Evolutionary conservation across 2,329 filamentous ascomycete genomes (phyloP).

Genomic region (Sordariomycetes sp.): DNA sequence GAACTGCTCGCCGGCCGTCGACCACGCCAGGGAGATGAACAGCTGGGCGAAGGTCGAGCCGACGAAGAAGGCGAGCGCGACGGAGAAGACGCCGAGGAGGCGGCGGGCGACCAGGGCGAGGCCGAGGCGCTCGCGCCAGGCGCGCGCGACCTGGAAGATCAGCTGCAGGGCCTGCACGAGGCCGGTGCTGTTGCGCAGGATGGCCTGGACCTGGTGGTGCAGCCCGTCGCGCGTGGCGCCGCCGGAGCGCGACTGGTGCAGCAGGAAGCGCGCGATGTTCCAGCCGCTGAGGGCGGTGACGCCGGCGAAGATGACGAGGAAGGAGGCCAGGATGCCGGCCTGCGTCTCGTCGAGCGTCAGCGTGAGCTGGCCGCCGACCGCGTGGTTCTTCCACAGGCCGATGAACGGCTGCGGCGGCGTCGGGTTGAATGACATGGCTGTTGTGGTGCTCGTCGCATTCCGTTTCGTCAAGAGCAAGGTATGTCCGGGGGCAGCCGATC

Average conservation of each 20-base stretch:
- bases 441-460: background rate
- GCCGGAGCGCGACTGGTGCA: conserved; percentile 2
- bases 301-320: conserved; percentile 6
- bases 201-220: conserved; percentile 4
- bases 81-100: background rate
- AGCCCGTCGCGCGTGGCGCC: background rate
- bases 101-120: background rate
- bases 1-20: conserved; percentile 1
- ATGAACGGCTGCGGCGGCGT: conserved; percentile 4
- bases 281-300: conserved; percentile 3
- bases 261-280: conserved; percentile 4
- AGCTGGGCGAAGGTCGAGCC: conserved; percentile 3
- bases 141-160: conserved; percentile 1
- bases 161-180: conserved; percentile 1
- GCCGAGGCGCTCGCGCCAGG: conserved; percentile 2
- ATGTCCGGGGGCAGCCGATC: background rate
- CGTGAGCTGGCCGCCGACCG: conserved; percentile 1
- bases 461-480: background rate
- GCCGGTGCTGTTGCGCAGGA: conserved; percentile 3
- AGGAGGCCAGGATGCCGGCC: conserved; percentile 1
- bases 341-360: conserved; percentile 2
- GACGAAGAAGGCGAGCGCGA: conserved; percentile 3
- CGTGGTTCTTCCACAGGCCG: conserved; percentile 4
- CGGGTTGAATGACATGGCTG: conserved; percentile 5
- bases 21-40: conserved; percentile 4